Base-by-base conservation (phyloP, 352 stramenopile genomes). In the Pilasporangium apinafurcum region DNA sequence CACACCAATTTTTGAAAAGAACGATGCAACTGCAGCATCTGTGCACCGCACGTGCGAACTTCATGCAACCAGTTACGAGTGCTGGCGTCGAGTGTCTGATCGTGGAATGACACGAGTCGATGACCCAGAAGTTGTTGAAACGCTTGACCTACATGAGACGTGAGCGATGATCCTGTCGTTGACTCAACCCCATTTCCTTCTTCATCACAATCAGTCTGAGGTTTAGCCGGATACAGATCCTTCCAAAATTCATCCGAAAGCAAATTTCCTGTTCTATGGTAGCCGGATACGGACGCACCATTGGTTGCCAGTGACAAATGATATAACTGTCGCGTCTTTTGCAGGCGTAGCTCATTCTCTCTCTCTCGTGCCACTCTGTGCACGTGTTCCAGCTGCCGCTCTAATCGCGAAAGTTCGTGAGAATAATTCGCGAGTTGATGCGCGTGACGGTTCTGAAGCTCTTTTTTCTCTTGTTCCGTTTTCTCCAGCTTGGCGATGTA, bases 371-470 rank as follows among this genome's bases (percentile, higher is more conserved):
- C 41, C 1, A 56, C 47, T 14, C 52, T 55, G 17, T 79, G 68
- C 1, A 68, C 59, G 31, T 74, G 65, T 10, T 86, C 70, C 4
- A 90, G 55, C 37, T 87, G 69, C 8, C 76, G 65, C 26, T 87
- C 74, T 1, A 90, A 51, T n/a, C 76, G 62, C 12, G 73, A 80
- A 8, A 84, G 55, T 21, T 83, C 72, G 30, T 83, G 71, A 0
- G 69, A 79, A 17, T 83, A 90, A 29, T 77, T 85, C 9, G 74
- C 62, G 5, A 85, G 48, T 52, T 90, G 74, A 22, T 83, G 65
- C 3, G 64, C 55, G n/a, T 87, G 72, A 0, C 76, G 68, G 0
- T 50, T 38, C 8, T 64, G 44, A 2, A 67, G 31, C 3, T 78
- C 57, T 20, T 74, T 68, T 12, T 73, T 80, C 12, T 86, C 74